A percentile compares a stretch with the other conserved stretches of the same genome.
phyloP scores from a whole-genome alignment of 176 grass and related monocot genomes.

The Bothriochloa decipiens region DNA sequence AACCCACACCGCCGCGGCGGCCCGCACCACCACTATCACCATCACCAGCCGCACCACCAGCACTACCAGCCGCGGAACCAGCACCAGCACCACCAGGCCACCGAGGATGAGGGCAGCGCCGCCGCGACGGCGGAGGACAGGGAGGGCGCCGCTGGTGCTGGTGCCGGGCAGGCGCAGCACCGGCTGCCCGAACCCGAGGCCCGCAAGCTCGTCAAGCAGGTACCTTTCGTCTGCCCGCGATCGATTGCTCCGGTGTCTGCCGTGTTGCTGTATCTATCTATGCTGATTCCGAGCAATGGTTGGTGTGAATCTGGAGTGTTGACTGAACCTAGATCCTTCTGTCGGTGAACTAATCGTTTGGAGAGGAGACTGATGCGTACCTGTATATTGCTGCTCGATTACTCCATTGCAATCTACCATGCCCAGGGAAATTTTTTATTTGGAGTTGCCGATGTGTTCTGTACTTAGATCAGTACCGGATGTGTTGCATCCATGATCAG shows the following conservation, averaged over 20 bases:
- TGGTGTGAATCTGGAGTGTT: constrained; percentile 24
- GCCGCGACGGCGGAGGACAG: constrained; percentile 30
- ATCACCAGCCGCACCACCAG: constrained; percentile 29
- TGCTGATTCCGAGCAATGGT: neutral
- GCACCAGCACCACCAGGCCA: constrained; percentile 38
- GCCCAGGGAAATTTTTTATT: neutral
- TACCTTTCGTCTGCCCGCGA: neutral
- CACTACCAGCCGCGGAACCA: constrained; percentile 49
- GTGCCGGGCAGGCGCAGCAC: constrained; percentile 37
- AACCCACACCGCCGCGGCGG: constrained; percentile 48
- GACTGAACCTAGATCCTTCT: neutral
- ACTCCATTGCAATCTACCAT: neutral
- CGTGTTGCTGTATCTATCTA: constrained; percentile 3
- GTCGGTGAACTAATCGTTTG: neutral
- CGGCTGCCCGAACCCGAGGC: constrained; percentile 60
- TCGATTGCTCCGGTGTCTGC: constrained; percentile 25
- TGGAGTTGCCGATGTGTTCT: constrained; percentile 2
- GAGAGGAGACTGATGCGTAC: neutral
- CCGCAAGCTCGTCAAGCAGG: constrained; percentile 85
- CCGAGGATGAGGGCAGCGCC: constrained; percentile 62
- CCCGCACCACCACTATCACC: constrained; percentile 26
- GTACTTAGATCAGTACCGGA: neutral
- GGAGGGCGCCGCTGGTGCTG: constrained; percentile 2
- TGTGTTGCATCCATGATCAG: neutral
- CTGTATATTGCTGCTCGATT: neutral